Evolutionary conservation across 768 basidiomycete genomes (phyloP).

Genomic region (Phallus indusiatus): DNA sequence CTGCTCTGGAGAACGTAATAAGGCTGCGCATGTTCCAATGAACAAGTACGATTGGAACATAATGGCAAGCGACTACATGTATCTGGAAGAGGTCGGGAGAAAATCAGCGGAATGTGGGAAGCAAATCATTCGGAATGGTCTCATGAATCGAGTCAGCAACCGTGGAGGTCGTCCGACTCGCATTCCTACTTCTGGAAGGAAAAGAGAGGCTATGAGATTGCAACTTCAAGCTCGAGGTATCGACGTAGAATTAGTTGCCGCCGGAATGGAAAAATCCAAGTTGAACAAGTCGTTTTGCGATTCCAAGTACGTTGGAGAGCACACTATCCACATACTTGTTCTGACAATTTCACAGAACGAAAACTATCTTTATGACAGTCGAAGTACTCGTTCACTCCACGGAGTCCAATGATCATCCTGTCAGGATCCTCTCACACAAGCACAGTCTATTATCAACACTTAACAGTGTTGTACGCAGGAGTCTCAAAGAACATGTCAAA

Average conservation of each 20-base stretch:
- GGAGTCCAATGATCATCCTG: slow-evolving; percentile 26
- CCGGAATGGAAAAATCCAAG: slow-evolving; percentile 73
- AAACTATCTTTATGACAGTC: slow-evolving; percentile 58
- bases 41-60: slow-evolving; percentile 77
- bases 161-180: not conserved
- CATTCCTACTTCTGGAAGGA: slow-evolving; percentile 20
- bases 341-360: slow-evolving; percentile 37
- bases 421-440: slow-evolving; percentile 54
- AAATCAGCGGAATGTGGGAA: slow-evolving; percentile 65
- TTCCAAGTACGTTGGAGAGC: slow-evolving; percentile 47
- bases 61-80: slow-evolving; percentile 85
- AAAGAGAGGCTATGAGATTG: slow-evolving; percentile 57
- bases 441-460: slow-evolving; percentile 45
- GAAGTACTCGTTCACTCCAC: slow-evolving; percentile 62
- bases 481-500: slow-evolving; percentile 35
- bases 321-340: not conserved
- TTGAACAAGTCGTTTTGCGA: slow-evolving; percentile 81
- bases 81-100: slow-evolving; percentile 74
- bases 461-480: slow-evolving; percentile 37
- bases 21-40: slow-evolving; percentile 67
- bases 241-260: slow-evolving; percentile 65
- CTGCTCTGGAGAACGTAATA: slow-evolving; percentile 69
- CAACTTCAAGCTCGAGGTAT: slow-evolving; percentile 62
- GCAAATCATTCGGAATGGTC: slow-evolving; percentile 58
- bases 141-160: slow-evolving; percentile 22